Base-by-base conservation (phyloP, 352 stramenopile species). In the Phytophthora hibernalis region DNA sequence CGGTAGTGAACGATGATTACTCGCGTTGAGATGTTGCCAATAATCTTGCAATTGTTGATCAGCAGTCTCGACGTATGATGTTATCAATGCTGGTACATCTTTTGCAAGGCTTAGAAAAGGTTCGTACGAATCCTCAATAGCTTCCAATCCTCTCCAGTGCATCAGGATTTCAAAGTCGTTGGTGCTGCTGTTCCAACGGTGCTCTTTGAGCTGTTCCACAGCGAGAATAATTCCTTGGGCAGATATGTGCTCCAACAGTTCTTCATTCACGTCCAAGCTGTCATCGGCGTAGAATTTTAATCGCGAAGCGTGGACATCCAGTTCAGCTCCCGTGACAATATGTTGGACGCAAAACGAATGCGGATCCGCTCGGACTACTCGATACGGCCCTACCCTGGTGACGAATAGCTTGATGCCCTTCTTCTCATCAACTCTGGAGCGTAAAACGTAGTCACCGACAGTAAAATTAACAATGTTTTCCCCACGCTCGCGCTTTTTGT, bases 201-300 rank as follows among this genome's bases (percentile, higher is more conserved):
- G 54, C 10, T 54, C 21, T 21, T 38, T 44, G 13, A 54, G 30
- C 13, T 44, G 20, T 20, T 38, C 13, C 1, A 62, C 30, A 2
- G 54, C 42, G 3, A 62, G 30, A 1, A 62, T 15, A 24, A 54
- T 54, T 15, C 54, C 54, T 54, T 62, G 54, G 10, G 54, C 9
- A 15, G 43, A 43, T 6, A 62, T 26, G 42, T 62, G 28, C n/a
- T 54, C 54, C 1, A 53, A 18, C 9, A 62, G 40, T n/a, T 62
- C 54, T 20, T 62, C 43, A 21, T 10, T 47, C 5, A 62, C 54
- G 31, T 54, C 20, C 12, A 62, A 47, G n/a, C 43, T 54, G 15
- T 16, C 10, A 28, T 62, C 54, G 9, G 42, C 30, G 20, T 62
- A 62, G 12, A 62, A 54, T 28, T 62, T 62, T 31, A 62, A n/a